Conservation (phyloP, 805 yeast species). For the Candida ovalis region DNA sequence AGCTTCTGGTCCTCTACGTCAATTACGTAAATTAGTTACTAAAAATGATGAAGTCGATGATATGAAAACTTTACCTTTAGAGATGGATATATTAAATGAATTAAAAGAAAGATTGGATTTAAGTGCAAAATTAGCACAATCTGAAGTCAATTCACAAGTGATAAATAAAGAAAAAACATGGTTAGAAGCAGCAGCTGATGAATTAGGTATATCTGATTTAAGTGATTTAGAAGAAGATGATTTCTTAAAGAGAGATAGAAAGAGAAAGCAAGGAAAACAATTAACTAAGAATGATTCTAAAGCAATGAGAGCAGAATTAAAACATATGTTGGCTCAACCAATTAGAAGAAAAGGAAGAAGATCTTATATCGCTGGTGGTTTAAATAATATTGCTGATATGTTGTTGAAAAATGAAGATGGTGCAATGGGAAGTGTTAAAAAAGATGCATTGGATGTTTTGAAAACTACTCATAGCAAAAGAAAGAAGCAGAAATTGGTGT, state of each 20-base stretch:
- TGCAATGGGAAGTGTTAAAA: slow-evolving; percentile 65
- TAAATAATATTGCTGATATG: slow-evolving; percentile 72
- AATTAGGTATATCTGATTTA: slow-evolving; percentile 74
- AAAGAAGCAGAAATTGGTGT: slow-evolving; percentile 4
- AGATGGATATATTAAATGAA: slow-evolving; percentile 66
- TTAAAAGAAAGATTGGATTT: slow-evolving; percentile 63
- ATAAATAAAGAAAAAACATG: slow-evolving; percentile 69
- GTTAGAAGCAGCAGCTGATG: slow-evolving; percentile 90
- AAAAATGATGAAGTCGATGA: slow-evolving; percentile 41
- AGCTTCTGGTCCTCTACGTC: slow-evolving; percentile 80
- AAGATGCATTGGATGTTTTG: slow-evolving; percentile 65
- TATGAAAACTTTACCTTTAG: slow-evolving; percentile 70
- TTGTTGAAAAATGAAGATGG: slow-evolving; percentile 51
- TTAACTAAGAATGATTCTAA: slow-evolving; percentile 48
- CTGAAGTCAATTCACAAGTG: slow-evolving; percentile 51
- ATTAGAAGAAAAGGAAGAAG: slow-evolving; percentile 61
- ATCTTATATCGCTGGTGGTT: slow-evolving; percentile 77
- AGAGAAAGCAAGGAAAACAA: slow-evolving; percentile 49
- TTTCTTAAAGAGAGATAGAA: slow-evolving; percentile 57
- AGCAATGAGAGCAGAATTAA: slow-evolving; percentile 48
- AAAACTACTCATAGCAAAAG: slow-evolving; percentile 24
- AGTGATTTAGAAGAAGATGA: slow-evolving; percentile 71
- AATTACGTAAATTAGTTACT: slow-evolving; percentile 56
- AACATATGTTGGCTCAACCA: slow-evolving; percentile 46
- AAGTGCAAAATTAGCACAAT: slow-evolving; percentile 74